These are phyloP conservation scores for Fusarium nelsonii DNA, from an alignment of 2,329 filamentous ascomycete genomes.

Conservation along the genomic window DNA sequence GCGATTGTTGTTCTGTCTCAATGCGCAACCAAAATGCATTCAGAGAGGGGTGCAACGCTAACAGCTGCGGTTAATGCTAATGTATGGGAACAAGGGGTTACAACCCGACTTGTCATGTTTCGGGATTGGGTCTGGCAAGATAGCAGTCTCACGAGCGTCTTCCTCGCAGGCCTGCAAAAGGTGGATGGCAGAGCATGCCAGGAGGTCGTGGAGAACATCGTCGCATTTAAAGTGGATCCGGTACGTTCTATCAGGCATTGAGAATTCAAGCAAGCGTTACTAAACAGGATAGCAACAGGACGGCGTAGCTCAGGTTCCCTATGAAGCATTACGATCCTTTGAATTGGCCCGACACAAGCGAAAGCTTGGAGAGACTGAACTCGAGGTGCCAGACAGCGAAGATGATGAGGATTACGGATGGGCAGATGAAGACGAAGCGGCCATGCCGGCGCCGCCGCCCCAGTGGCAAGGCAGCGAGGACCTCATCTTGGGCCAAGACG, in stretches of 20 bases:
- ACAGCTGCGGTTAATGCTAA: constrained; percentile 79
- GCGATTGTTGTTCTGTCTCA: constrained; percentile 83
- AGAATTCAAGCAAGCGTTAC: constrained; percentile 32
- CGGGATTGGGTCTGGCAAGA: constrained; percentile 76
- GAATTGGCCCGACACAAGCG: constrained; percentile 66
- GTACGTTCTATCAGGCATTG: constrained; percentile 52
- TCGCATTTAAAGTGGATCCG: constrained; percentile 63
- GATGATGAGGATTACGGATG: constrained; percentile 80
- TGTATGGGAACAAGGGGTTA: constrained; percentile 84
- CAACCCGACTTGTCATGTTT: constrained; percentile 81
- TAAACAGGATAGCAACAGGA: constrained; percentile 53
- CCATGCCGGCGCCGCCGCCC: constrained; percentile 69
- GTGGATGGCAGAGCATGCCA: constrained; percentile 64
- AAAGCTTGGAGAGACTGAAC: constrained; percentile 70
- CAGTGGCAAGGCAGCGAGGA: constrained; percentile 78
- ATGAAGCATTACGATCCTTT: constrained; percentile 55
- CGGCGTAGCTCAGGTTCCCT: constrained; percentile 58
- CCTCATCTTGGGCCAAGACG: constrained; percentile 64
- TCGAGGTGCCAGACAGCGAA: constrained; percentile 72
- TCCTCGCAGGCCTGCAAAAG: constrained; percentile 75
- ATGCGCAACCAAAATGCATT: constrained; percentile 83
- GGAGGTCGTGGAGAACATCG: constrained; percentile 57
- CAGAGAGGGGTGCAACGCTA: constrained; percentile 74
- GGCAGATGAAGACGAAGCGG: constrained; percentile 74
- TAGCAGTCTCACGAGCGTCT: constrained; percentile 61